Base-by-base conservation (phyloP, 805 yeast species). In the Tetrapisispora arboricola region DNA sequence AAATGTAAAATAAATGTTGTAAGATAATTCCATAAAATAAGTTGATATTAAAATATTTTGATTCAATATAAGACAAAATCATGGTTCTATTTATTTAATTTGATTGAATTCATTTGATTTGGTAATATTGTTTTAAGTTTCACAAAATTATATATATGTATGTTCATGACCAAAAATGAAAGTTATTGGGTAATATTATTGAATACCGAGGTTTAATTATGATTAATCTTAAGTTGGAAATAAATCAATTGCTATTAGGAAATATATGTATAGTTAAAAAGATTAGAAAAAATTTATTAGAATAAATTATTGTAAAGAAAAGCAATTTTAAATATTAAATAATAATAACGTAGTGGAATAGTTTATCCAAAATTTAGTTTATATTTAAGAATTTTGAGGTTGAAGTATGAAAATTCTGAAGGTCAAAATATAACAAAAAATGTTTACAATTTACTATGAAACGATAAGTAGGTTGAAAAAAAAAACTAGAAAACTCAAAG, bases 321-420 rank as follows among this genome's bases (percentile, higher is more conserved):
- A 34, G 15, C 36, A 25, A 30, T 24, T 22, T 16, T 34, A 34
- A 34, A 16, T 34, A 34, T 34, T 34, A 34, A 34, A 34, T 34
- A 34, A 32, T 32, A 32, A 34, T 20, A 20, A 18, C 36, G 17
- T 34, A 34, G 37, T 34, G 37, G 37, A 34, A 34, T 24, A 24
- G 16, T 34, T 34, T 21, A 34, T 34, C 29, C 29, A 22, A 32
- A 34, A 16, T 24, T 16, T 34, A 34, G 37, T 34, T 15, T 34
- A 25, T 34, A 20, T 34, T 34, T 24, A 15, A 11, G 29, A 34
- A 11, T 19, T 24, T 19, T n/a, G 17, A 15, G 29, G 29, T 24
- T 24, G 17, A 24, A 34, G 19, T 34, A 22, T 20, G 15, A 13
- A 32, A 32, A 31, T 9, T 13, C 4, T 18, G 10, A 6, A 18